Percentiles rank a stretch among this genome's conserved stretches.
These are phyloP conservation scores for Yamadazyma sp. DNA, from an alignment of 805 yeast genomes.

Conservation along the genomic window DNA sequence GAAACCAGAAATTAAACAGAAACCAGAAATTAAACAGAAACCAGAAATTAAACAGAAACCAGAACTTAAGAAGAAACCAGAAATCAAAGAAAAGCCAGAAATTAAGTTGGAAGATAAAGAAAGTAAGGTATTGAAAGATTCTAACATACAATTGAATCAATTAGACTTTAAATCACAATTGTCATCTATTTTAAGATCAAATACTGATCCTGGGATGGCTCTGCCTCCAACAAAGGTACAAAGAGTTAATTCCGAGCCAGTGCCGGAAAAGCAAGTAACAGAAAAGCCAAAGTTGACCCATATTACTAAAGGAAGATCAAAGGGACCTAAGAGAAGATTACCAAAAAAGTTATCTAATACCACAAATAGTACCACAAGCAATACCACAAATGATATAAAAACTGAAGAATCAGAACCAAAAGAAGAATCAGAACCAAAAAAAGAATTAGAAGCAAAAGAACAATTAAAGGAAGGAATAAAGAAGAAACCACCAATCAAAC, in stretches of 20 bases:
- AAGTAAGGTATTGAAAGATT: constrained; percentile 1
- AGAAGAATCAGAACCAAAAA: constrained; percentile 11
- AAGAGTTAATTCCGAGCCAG: constrained; percentile 7
- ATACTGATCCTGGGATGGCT: constrained; percentile 18
- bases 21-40: background rate
- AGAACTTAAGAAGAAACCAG: constrained; percentile 1
- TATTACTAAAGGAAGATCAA: constrained; percentile 44
- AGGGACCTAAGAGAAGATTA: constrained; percentile 50
- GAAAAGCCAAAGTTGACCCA: constrained; percentile 34
- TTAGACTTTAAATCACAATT: constrained; percentile 20
- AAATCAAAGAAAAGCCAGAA: constrained; percentile 1
- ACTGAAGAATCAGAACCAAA: background rate
- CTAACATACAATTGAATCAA: constrained; percentile 7
- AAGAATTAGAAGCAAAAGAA: constrained; percentile 1
- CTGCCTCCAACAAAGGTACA: constrained; percentile 2
- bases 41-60: constrained; percentile 10
- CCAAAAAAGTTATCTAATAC: constrained; percentile 26
- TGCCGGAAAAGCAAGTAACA: constrained; percentile 5
- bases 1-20: constrained; percentile 5
- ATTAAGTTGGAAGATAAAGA: background rate
- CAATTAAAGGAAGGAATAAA: constrained; percentile 11
- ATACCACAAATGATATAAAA: background rate
- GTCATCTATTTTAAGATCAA: constrained; percentile 26
- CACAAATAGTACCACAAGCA: background rate
- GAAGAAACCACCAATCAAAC: constrained; percentile 8